Percentiles rank a stretch among this genome's conserved stretches.
Evolutionary conservation across 306 rosid species (phyloP).

Genomic region (Dalbergia oliveri): DNA sequence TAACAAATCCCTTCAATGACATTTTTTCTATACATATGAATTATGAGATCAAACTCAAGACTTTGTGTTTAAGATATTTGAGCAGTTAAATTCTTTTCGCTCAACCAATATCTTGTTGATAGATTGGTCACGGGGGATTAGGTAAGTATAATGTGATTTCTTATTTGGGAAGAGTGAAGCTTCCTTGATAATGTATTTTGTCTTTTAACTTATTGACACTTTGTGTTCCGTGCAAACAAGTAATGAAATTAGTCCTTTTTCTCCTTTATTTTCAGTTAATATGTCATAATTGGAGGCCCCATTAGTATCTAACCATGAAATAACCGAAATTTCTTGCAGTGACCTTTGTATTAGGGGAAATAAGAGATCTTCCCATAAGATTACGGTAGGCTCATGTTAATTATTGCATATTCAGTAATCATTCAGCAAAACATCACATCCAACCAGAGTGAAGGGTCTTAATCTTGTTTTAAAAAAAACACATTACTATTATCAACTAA

Average conservation of each 20-base stretch:
- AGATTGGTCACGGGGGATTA: neutral
- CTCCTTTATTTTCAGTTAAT: conserved; percentile 44
- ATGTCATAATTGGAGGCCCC: conserved; percentile 55
- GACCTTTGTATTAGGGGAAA: conserved; percentile 31
- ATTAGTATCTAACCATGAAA: conserved; percentile 44
- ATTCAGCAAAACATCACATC: conserved; percentile 39
- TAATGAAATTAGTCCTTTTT: neutral
- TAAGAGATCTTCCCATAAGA: conserved; percentile 31
- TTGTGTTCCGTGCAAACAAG: conserved; percentile 26
- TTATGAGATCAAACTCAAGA: no score
- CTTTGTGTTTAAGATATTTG: no score
- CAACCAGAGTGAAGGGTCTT: conserved; percentile 5
- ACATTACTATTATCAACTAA: conserved; percentile 17
- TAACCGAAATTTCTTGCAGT: conserved; percentile 27
- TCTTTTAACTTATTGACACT: neutral
- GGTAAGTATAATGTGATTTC: conserved; percentile 20
- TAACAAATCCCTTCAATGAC: no score
- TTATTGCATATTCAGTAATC: conserved; percentile 18
- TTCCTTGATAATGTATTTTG: neutral
- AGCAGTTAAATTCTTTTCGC: no score
- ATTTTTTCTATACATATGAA: no score
- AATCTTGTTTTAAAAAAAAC: neutral
- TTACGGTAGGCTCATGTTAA: conserved; percentile 35
- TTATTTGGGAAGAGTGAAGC: conserved; percentile 26
- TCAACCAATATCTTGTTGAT: no score